Conservation (phyloP, 345 rosid genomes). For the Salix arbutifolia region DNA sequence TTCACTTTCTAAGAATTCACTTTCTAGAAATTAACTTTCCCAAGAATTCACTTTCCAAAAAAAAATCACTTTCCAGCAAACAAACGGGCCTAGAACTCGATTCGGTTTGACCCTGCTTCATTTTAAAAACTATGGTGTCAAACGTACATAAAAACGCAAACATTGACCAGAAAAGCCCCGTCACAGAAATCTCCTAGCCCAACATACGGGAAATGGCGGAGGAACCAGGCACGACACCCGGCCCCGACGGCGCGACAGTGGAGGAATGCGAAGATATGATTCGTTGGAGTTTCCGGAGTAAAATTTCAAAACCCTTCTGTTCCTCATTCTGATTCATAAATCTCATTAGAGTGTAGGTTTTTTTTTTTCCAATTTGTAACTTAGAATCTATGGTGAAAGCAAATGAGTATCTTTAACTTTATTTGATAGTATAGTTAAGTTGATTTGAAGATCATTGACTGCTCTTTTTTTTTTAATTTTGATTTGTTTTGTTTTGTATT, state of each 20-base stretch:
- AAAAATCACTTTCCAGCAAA: too few species aligned
- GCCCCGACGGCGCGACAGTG: slow-evolving; percentile 20
- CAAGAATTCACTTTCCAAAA: too few species aligned
- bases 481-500: neutral
- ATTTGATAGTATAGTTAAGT: neutral
- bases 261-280: slow-evolving; percentile 50
- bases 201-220: slow-evolving; percentile 25
- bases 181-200: neutral
- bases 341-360: slow-evolving; percentile 19
- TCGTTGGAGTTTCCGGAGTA: slow-evolving; percentile 51
- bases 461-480: neutral
- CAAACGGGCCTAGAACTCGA: too few species aligned
- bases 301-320: neutral
- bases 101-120: too few species aligned
- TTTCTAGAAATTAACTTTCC: too few species aligned
- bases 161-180: neutral
- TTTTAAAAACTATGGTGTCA: too few species aligned
- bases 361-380: neutral
- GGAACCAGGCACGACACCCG: slow-evolving; percentile 9
- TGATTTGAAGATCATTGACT: slow-evolving; percentile 7
- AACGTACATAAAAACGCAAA: neutral
- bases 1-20: too few species aligned
- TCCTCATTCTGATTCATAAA: neutral
- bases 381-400: neutral
- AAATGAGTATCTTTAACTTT: neutral